Percentiles rank a stretch among this genome's conserved stretches.
These are phyloP conservation scores for Penicillium thymicola DNA, from an alignment of 2,329 filamentous ascomycete genomes.

Conservation along the genomic window DNA sequence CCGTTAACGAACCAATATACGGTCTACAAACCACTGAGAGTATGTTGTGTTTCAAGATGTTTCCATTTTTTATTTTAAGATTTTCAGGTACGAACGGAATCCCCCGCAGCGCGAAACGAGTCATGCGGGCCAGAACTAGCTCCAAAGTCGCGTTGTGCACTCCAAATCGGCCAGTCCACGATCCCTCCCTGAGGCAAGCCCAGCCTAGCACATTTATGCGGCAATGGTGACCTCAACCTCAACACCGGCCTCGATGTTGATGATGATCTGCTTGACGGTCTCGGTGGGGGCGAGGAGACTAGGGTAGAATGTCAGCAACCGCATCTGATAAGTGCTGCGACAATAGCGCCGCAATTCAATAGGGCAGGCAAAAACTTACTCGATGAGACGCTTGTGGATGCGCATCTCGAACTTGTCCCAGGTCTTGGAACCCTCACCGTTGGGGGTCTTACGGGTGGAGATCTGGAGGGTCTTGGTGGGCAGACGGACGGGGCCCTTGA, in stretches of 20 bases:
- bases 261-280: conserved; percentile 56
- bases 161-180: conserved; percentile 16
- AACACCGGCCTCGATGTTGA: conserved; percentile 54
- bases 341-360: background rate
- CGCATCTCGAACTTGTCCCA: conserved; percentile 99
- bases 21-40: background rate
- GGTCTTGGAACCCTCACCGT: conserved; percentile 99
- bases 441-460: conserved; percentile 98
- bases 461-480: conserved; percentile 96
- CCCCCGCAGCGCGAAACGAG: conserved; percentile 20
- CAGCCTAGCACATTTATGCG: conserved; percentile 40
- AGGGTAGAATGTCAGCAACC: conserved; percentile 14
- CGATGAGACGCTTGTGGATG: conserved; percentile 98
- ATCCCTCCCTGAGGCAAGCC: conserved; percentile 24
- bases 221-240: conserved; percentile 54
- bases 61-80: conserved; percentile 31
- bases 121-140: conserved; percentile 16
- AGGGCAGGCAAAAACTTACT: conserved; percentile 54
- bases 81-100: conserved; percentile 33
- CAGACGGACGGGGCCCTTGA: conserved; percentile 97
- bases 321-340: background rate
- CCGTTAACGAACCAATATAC: background rate
- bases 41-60: conserved; percentile 26
- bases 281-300: conserved; percentile 95
- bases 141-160: conserved; percentile 15